Conservation (phyloP, 768 basidiomycete genomes). For the Cytidiella melzeri region DNA sequence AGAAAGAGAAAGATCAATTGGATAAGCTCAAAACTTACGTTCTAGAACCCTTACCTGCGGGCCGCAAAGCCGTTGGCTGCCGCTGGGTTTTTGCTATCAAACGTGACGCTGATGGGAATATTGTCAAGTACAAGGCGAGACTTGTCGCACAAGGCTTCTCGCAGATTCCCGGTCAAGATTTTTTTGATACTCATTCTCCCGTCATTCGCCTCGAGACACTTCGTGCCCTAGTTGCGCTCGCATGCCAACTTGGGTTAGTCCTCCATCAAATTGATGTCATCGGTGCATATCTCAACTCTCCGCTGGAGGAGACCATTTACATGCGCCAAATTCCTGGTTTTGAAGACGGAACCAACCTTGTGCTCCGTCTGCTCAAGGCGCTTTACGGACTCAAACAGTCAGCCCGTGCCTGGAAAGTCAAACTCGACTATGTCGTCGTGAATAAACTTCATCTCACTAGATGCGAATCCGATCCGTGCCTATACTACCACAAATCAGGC, state of each 20-base stretch:
- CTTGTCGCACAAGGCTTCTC: conserved; percentile 31
- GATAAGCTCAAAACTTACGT: conserved; percentile 12
- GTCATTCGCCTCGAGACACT: conserved; percentile 18
- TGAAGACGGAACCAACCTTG: conserved; percentile 10
- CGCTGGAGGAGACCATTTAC: conserved; percentile 25
- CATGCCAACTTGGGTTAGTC: conserved; percentile 11
- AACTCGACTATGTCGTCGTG: conserved; percentile 18
- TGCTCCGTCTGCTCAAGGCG: conserved; percentile 18
- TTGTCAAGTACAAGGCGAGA: conserved; percentile 31
- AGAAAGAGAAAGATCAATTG: conserved; percentile 10
- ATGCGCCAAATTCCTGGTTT: conserved; percentile 23
- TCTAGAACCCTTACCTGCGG: conserved; percentile 21
- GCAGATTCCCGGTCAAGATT: conserved; percentile 30
- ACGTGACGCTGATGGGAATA: conserved; percentile 28
- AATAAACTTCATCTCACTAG: conserved; percentile 20
- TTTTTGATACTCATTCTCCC: conserved; percentile 28
- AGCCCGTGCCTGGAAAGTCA: conserved; percentile 31
- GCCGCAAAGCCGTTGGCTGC: conserved; percentile 25
- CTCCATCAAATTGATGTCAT: conserved; percentile 16
- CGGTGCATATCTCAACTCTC: conserved; percentile 23
- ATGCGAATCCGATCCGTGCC: conserved; percentile 21
- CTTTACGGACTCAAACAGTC: conserved; percentile 41
- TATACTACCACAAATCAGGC: conserved; percentile 6
- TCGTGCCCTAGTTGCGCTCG: conserved; percentile 20
- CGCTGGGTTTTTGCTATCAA: conserved; percentile 36